Conservation (phyloP, 805 yeast genomes). For the Barnettozyma populi region DNA sequence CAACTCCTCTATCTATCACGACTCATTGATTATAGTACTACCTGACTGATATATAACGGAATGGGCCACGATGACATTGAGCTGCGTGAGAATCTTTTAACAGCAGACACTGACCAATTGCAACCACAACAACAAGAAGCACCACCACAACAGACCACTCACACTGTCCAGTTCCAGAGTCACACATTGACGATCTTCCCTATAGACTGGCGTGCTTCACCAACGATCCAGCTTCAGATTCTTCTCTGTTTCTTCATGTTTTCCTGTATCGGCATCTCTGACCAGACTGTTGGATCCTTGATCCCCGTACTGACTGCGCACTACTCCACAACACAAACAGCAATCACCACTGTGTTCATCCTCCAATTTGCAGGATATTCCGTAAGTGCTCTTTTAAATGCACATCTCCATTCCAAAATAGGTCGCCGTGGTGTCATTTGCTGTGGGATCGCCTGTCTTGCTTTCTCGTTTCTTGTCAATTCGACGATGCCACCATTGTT, state of each 20-base stretch:
- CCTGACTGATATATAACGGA: no score
- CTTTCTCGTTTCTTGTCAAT: slow-evolving; percentile 34
- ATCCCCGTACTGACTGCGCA: slow-evolving; percentile 45
- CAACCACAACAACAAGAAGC: no score
- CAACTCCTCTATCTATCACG: no score
- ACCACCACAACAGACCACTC: background rate
- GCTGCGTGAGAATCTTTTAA: slow-evolving; percentile 2
- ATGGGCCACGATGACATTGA: slow-evolving; percentile 6
- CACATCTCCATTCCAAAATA: slow-evolving; percentile 32
- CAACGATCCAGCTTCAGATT: slow-evolving; percentile 42
- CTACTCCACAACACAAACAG: slow-evolving; percentile 43
- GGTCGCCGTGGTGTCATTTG: slow-evolving; percentile 46
- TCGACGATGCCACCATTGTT: slow-evolving; percentile 32
- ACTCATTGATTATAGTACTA: no score
- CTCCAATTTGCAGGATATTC: slow-evolving; percentile 52
- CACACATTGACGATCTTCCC: slow-evolving; percentile 8
- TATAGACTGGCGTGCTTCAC: slow-evolving; percentile 23
- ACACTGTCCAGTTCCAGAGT: slow-evolving; percentile 3
- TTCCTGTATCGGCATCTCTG: slow-evolving; percentile 48
- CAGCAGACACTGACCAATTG: background rate
- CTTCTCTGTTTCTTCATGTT: slow-evolving; percentile 34
- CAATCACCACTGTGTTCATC: slow-evolving; percentile 45
- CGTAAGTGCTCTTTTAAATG: slow-evolving; percentile 44
- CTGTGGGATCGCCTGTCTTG: slow-evolving; percentile 31
- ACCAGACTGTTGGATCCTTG: slow-evolving; percentile 57